phyloP scores from a whole-genome alignment of 2,329 filamentous ascomycete species.

The Aspergillus japonicus region DNA sequence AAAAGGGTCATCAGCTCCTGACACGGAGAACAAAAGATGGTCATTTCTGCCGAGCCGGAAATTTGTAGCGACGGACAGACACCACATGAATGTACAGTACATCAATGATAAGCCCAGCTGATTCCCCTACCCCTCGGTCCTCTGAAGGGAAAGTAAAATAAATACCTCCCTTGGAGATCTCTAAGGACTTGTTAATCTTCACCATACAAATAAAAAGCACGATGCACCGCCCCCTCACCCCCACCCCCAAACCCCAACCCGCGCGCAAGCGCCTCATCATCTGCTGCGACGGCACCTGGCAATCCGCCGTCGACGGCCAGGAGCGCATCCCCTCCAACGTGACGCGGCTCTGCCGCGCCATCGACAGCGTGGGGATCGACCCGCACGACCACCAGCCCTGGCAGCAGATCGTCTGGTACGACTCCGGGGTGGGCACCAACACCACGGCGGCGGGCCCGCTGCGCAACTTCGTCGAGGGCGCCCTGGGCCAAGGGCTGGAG shows the following conservation, averaged over 20 bases:
- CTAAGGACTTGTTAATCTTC: no score
- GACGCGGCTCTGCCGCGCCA: constrained; percentile 31
- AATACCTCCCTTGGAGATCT: no score
- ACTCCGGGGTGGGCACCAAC: constrained; percentile 29
- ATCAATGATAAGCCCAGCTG: no score
- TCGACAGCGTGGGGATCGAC: constrained; percentile 28
- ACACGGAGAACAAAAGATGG: no score
- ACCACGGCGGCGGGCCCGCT: constrained; percentile 23
- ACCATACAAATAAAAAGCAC: no score
- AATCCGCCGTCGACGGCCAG: constrained; percentile 30
- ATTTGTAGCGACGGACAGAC: no score
- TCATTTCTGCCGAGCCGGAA: no score
- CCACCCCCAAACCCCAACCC: neutral
- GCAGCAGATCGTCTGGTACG: constrained; percentile 35
- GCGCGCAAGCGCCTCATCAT: constrained; percentile 32
- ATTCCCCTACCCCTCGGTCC: no score
- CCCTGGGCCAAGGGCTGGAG: constrained; percentile 9
- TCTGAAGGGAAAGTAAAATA: no score
- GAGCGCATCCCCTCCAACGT: constrained; percentile 33
- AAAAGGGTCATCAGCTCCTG: no score
- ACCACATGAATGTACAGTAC: no score
- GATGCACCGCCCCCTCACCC: no score
- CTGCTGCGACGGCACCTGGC: constrained; percentile 37
- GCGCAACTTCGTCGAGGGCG: constrained; percentile 28
- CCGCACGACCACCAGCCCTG: constrained; percentile 21